These are phyloP conservation scores for Rhinocladiella mackenziei DNA, from an alignment of 2,329 filamentous ascomycete species.

Conservation along the genomic window DNA sequence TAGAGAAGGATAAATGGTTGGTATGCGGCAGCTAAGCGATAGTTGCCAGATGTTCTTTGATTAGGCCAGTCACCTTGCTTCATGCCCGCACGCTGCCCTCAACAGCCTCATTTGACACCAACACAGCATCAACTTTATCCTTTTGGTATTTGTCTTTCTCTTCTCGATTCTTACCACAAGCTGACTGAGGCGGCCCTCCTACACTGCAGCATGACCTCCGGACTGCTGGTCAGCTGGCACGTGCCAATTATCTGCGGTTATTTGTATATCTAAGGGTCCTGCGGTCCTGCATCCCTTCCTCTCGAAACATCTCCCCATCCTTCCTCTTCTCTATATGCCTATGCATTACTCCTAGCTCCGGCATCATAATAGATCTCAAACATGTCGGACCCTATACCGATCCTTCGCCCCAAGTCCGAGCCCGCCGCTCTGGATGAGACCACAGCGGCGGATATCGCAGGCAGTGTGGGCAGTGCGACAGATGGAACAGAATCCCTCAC, in stretches of 20 bases:
- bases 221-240: conserved; percentile 11
- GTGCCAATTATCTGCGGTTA: conserved; percentile 8
- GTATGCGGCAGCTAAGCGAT: no score
- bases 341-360: no score
- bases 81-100: conserved; percentile 10
- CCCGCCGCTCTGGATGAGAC: conserved; percentile 22
- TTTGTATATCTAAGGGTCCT: neutral
- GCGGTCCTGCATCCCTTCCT: neutral
- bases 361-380: no score
- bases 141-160: neutral
- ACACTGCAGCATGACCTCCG: conserved; percentile 9
- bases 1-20: neutral
- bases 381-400: conserved; percentile 31
- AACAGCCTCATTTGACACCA: no score
- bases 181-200: no score
- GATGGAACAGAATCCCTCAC: conserved; percentile 35
- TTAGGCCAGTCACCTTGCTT: conserved; percentile 13
- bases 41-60: no score
- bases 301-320: neutral
- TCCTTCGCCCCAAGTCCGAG: conserved; percentile 31
- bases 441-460: conserved; percentile 21
- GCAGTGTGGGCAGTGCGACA: conserved; percentile 10
- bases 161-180: neutral
- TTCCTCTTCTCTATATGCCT: neutral
- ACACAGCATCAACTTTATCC: no score